Evolutionary conservation across 2,329 filamentous ascomycete genomes (phyloP).

Genomic region (Leptographium radiaticola): DNA sequence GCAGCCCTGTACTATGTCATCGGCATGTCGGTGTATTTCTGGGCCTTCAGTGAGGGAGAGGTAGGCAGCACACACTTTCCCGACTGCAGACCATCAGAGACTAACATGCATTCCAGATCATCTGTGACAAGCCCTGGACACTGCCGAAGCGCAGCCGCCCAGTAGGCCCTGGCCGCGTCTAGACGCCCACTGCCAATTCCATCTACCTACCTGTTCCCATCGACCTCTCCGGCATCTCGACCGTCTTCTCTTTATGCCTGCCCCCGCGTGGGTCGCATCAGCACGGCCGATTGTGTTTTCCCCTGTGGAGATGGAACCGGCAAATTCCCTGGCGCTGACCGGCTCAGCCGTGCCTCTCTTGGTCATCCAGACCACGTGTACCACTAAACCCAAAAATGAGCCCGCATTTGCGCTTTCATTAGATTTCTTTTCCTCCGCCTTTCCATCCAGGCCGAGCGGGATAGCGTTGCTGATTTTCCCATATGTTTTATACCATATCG

Average conservation of each 20-base stretch:
- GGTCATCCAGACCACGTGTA: neutral
- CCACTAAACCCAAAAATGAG: neutral
- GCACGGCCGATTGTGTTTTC: neutral
- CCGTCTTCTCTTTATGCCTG: too few relatives aligned
- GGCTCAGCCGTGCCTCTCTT: neutral
- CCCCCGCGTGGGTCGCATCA: too few relatives aligned
- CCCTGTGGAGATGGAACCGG: neutral
- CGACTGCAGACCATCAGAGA: neutral
- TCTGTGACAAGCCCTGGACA: slow-evolving; percentile 59
- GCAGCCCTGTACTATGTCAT: slow-evolving; percentile 84
- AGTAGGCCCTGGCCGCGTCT: slow-evolving; percentile 12
- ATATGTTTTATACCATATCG: neutral
- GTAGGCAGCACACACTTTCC: slow-evolving; percentile 36
- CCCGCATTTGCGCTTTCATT: neutral
- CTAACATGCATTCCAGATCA: slow-evolving; percentile 32
- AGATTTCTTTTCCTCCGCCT: neutral
- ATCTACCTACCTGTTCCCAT: too few relatives aligned
- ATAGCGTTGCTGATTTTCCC: neutral
- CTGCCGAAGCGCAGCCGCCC: slow-evolving; percentile 41
- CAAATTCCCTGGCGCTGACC: neutral
- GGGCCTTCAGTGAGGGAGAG: slow-evolving; percentile 96
- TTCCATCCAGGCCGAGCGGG: neutral
- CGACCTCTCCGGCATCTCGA: too few relatives aligned
- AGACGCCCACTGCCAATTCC: neutral
- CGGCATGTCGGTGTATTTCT: slow-evolving; percentile 80